phyloP scores from a whole-genome alignment of 371 early-diverging fungal genomes.

The Mucor indicus region DNA sequence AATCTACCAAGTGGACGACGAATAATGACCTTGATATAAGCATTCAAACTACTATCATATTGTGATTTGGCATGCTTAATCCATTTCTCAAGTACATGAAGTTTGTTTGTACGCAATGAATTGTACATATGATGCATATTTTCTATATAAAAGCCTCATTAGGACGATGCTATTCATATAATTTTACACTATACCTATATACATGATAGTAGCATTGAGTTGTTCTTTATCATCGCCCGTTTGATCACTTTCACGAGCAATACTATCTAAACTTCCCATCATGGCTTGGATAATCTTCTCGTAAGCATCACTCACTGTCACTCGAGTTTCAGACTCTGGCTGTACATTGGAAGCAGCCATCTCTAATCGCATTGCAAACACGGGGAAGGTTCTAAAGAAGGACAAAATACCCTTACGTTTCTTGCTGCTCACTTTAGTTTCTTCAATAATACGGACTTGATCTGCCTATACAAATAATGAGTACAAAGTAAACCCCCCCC shows the following conservation, averaged over 20 bases:
- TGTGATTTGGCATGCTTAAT: conserved; percentile 81
- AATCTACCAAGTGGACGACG: conserved; percentile 85
- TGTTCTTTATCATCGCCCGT: conserved; percentile 90
- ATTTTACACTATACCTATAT: conserved; percentile 66
- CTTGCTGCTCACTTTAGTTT: conserved; percentile 84
- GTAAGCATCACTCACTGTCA: conserved; percentile 76
- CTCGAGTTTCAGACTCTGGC: conserved; percentile 65
- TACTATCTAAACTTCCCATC: conserved; percentile 86
- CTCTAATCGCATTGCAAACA: conserved; percentile 80
- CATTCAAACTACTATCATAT: conserved; percentile 78
- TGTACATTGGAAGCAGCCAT: conserved; percentile 46
- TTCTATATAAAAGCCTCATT: conserved; percentile 45
- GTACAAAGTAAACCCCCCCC: neutral
- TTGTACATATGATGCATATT: conserved; percentile 91
- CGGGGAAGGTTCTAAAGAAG: conserved; percentile 87
- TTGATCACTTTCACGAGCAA: conserved; percentile 74
- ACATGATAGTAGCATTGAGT: conserved; percentile 83
- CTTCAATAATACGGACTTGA: conserved; percentile 88
- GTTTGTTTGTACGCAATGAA: conserved; percentile 69
- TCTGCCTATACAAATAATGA: conserved; percentile 54
- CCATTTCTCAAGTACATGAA: conserved; percentile 68
- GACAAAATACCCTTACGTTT: conserved; percentile 86
- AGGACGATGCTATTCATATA: too few species aligned
- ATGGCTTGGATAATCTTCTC: conserved; percentile 80
- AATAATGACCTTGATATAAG: conserved; percentile 85